phyloP scores from a whole-genome alignment of 371 early-diverging fungal species.

The Lichtheimia ornata region DNA sequence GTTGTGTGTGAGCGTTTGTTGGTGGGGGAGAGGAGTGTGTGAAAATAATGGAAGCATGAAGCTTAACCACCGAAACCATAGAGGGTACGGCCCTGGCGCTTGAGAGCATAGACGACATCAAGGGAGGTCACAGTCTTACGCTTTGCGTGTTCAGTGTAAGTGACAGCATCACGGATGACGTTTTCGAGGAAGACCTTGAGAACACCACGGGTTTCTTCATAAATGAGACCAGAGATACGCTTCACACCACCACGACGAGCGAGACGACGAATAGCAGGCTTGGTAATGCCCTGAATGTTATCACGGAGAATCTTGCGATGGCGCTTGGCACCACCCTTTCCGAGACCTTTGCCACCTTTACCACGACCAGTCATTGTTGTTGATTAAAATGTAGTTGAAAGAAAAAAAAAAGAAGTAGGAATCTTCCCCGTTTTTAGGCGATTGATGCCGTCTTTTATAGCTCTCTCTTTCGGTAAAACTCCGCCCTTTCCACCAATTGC shows the following conservation, averaged over 20 bases:
- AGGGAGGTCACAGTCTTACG: constrained; percentile 98
- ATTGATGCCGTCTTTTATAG: not conserved
- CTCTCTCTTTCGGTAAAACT: not conserved
- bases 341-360: constrained; percentile 96
- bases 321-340: constrained; percentile 90
- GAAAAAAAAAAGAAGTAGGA: constrained; percentile 8
- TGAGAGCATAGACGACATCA: constrained; percentile 97
- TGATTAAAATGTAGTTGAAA: not conserved
- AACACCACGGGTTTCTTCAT: constrained; percentile 98
- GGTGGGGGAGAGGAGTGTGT: too few relatives aligned
- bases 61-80: constrained; percentile 61
- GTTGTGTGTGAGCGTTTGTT: too few relatives aligned
- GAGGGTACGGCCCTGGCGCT: constrained; percentile 97
- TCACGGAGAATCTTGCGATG: constrained; percentile 74
- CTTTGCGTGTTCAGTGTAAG: constrained; percentile 99
- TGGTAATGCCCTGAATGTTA: constrained; percentile 96
- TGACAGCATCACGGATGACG: constrained; percentile 97
- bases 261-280: constrained; percentile 99
- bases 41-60: too few relatives aligned
- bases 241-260: constrained; percentile 99
- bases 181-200: constrained; percentile 97
- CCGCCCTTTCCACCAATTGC: not conserved
- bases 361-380: constrained; percentile 83
- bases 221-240: constrained; percentile 97
- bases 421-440: not conserved